Base-by-base conservation (phyloP, 148 eudicot species). In the Pharnaceum exiguum region DNA sequence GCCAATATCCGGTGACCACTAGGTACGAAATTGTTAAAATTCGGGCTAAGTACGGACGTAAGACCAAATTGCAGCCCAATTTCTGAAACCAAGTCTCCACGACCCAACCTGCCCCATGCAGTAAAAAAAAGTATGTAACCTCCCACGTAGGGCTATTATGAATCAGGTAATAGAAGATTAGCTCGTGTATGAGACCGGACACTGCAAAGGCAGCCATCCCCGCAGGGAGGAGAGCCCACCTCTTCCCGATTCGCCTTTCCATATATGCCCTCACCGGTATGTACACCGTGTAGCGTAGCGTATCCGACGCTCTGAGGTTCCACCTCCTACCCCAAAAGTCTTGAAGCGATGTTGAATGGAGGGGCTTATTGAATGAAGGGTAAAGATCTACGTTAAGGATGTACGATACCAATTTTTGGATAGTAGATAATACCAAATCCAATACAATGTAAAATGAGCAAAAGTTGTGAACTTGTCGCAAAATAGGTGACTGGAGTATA, bases 311-410 rank as follows among this genome's bases (percentile, higher is more conserved):
- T 71, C 75, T 71, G 15, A 75, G 59, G 37, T 84, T 84, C 90
- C 85, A 82, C 57, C 88, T 75, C 23, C 65, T 33, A 0, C 90
- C 83, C 90, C 86, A 80, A 36, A 84, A 84, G 23, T 84, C 81
- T 60, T 84, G 83, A 3, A 81, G 54, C 0, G 86, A 84, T 2
- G 86, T 84, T 1, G 86, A 68, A 1, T 78, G 42, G 19, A 73
- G 74, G 0, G 86, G 86, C 45, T 81, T 76, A 42, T 76, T 17
- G 39, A 77, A 84, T 32, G 65, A 79, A 1, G 77, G 70, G 29
- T 59, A 76, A 11, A 85, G 69, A 66, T 79, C 79, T 5, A 67
- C 67, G 0, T 66, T 53, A 5, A 71, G 37, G 3, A 78, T 1
- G 16, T 40, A 65, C 27, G 70, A 59, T 21, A 62, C 47, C 8